Percentiles rank a stretch among this genome's conserved stretches.
phyloP scores from a whole-genome alignment of 805 yeast species.

The Ogataea kodamae region DNA sequence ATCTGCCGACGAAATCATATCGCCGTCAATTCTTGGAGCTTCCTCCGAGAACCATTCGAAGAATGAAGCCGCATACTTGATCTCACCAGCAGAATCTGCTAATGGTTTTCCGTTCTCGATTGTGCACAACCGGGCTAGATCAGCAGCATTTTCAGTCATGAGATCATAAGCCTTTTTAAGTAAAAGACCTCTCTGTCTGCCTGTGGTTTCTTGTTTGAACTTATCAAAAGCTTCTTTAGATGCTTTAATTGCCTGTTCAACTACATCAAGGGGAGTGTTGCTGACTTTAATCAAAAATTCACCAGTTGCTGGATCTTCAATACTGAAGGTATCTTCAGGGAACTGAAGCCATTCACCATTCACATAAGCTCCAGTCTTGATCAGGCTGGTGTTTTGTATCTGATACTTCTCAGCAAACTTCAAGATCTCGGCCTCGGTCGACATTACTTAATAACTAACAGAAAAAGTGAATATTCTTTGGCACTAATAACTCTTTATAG shows the following conservation, averaged over 20 bases:
- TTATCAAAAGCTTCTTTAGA: constrained; percentile 51
- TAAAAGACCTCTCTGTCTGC: constrained; percentile 52
- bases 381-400: constrained; percentile 45
- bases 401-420: constrained; percentile 31
- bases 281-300: constrained; percentile 52
- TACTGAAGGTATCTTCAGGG: constrained; percentile 51
- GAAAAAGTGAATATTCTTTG: too few species aligned
- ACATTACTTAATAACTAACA: too few species aligned
- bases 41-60: constrained; percentile 89
- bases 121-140: constrained; percentile 60
- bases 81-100: constrained; percentile 70
- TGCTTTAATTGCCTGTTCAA: constrained; percentile 48
- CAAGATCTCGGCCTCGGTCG: constrained; percentile 24
- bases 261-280: constrained; percentile 47
- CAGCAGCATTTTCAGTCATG: constrained; percentile 56
- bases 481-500: too few species aligned
- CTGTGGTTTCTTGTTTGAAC: constrained; percentile 48
- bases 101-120: constrained; percentile 74
- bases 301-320: constrained; percentile 71
- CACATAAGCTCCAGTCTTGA: constrained; percentile 59
- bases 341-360: constrained; percentile 68
- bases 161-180: constrained; percentile 51
- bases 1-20: constrained; percentile 53
- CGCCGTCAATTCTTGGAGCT: constrained; percentile 72
- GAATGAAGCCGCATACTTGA: constrained; percentile 64